Conservation (phyloP, 2,329 filamentous ascomycete genomes). For the Tolypocladium endophyticum region DNA sequence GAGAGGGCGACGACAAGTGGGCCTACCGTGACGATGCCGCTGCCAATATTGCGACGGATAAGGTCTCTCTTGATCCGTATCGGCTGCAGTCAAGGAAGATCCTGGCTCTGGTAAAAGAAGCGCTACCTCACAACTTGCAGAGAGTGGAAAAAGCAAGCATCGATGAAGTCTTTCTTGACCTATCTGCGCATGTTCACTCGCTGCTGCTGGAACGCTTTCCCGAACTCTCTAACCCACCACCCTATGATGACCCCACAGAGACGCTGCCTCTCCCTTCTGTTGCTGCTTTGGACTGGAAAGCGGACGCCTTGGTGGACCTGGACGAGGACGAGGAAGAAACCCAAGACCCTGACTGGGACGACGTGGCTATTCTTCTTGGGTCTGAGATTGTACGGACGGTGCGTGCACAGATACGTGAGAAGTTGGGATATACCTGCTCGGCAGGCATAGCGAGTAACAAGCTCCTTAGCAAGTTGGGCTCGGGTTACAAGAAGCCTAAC, state of each 20-base stretch:
- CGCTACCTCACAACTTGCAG: conserved; percentile 54
- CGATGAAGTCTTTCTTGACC: conserved; percentile 90
- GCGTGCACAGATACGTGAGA: conserved; percentile 55
- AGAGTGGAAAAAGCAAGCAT: conserved; percentile 88
- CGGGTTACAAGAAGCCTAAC: conserved; percentile 85
- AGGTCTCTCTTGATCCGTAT: conserved; percentile 91
- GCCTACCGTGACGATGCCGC: conserved; percentile 76
- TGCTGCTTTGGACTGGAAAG: conserved; percentile 70
- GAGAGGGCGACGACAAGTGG: conserved; percentile 86
- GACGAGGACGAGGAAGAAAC: conserved; percentile 60
- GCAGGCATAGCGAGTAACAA: conserved; percentile 86
- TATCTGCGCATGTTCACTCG: conserved; percentile 74
- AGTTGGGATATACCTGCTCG: conserved; percentile 81
- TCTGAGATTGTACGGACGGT: conserved; percentile 80
- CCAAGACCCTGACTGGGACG: conserved; percentile 90
- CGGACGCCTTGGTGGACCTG: conserved; percentile 72
- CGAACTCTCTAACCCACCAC: conserved; percentile 53
- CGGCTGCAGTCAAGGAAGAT: conserved; percentile 77
- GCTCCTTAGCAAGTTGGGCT: conserved; percentile 89
- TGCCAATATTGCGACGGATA: conserved; percentile 73
- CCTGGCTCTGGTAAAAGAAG: conserved; percentile 64
- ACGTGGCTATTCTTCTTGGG: conserved; percentile 75
- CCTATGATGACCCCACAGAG: conserved; percentile 63
- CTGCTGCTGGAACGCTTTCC: conserved; percentile 67
- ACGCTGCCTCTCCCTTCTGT: conserved; percentile 57